Evolutionary conservation across 2,329 filamentous ascomycete species (phyloP).

Genomic region (Pyricularia sp.): DNA sequence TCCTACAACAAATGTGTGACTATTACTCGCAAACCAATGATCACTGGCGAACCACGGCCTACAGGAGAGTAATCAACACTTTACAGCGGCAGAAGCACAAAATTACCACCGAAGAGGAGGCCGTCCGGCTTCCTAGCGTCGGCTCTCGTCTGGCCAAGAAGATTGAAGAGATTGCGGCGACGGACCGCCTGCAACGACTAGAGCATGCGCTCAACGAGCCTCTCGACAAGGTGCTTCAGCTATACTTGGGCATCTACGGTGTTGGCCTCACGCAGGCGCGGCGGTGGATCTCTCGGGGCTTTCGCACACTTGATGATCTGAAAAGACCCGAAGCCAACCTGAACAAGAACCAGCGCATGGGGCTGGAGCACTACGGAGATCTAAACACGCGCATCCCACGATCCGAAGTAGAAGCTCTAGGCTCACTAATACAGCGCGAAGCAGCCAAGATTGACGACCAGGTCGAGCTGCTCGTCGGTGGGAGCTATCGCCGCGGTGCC

Average conservation of each 20-base stretch:
- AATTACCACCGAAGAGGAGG: constrained; percentile 58
- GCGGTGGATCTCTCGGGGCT: constrained; percentile 64
- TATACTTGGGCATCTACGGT: constrained; percentile 69
- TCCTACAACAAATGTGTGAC: constrained; percentile 65
- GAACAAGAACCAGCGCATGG: constrained; percentile 57
- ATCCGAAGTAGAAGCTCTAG: constrained; percentile 59
- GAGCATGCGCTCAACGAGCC: constrained; percentile 58
- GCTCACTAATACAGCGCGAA: constrained; percentile 44
- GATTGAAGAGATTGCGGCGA: constrained; percentile 78
- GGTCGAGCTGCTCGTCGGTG: constrained; percentile 62
- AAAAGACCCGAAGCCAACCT: constrained; percentile 41
- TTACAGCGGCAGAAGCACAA: constrained; percentile 52
- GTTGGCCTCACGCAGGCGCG: constrained; percentile 58
- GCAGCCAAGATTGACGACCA: constrained; percentile 46
- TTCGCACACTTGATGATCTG: constrained; percentile 63
- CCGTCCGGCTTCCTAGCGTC: constrained; percentile 52
- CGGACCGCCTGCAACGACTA: constrained; percentile 56
- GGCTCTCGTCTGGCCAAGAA: constrained; percentile 65
- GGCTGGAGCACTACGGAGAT: constrained; percentile 68
- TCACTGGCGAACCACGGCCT: constrained; percentile 61
- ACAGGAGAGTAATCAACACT: constrained; percentile 63
- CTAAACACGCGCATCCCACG: constrained; percentile 69
- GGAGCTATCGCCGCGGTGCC: constrained; percentile 74
- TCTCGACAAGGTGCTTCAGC: constrained; percentile 47
- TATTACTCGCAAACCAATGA: constrained; percentile 68